Evolutionary conservation across 371 early-diverging fungal genomes (phyloP), one percentile per base, ranked within the genome.

Genomic region (Smittium culicis): DNA sequence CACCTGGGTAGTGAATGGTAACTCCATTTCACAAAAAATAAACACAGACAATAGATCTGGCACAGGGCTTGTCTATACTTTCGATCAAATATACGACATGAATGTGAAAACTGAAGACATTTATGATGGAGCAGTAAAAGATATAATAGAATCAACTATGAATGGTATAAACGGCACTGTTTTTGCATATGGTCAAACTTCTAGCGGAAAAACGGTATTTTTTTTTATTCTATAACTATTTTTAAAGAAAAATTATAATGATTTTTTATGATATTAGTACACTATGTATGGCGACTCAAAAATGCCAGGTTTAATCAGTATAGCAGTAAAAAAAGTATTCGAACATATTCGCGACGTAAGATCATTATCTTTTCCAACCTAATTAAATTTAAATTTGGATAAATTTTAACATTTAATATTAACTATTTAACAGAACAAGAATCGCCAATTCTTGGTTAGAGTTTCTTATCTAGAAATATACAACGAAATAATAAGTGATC

Each of bases 391-490:
- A n/a, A n/a, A n/a, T n/a, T n/a, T n/a, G n/a, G n/a, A n/a, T n/a
- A 45, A 11, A 45, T 20, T 5, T 20, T 45, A 45, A 45, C 5
- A 11, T 45, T 11, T 20, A 60, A 33, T 20, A 35, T 54, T 64
- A 11, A 27, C 16, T 5, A 64, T 14, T 28, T 11, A 54, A 35
- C 27, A 65, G 66, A 60, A 34, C 5, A 65, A 2, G 67, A 45
- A 64, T 17, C 84, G 88, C 31, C 92, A 93, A 73, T 93, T 87
- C 69, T 76, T 93, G 28, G 69, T n/a, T 34, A 85, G 92, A 60
- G 95, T 97, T 17, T 92, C 96, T 1, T 98, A 93, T 73, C 68
- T 96, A 61, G 98, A 99, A 77, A 94, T 99, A 35, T 99, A 98
- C 74, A 94, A 94, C 75, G 99, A 99, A 57, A 61, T 71, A 16